Percentiles rank a stretch among this genome's conserved stretches.
These are phyloP conservation scores for Tinospora cordifolia DNA, from an alignment of 164 flowering plant genomes.

Conservation along the genomic window DNA sequence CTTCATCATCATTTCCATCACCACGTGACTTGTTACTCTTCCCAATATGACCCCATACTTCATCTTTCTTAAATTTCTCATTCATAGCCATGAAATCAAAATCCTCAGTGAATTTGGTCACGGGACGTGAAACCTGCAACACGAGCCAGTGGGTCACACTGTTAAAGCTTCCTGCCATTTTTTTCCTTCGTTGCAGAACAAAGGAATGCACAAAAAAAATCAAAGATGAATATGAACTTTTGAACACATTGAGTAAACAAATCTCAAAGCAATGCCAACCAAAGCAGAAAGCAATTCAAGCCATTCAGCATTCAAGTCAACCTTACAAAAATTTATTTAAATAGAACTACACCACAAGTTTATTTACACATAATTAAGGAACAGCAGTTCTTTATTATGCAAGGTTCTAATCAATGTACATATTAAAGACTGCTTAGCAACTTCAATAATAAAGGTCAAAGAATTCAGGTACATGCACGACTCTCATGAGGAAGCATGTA, in stretches of 20 bases:
- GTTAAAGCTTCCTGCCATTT: not conserved
- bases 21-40: slow-evolving; percentile 27
- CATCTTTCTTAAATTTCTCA: slow-evolving; percentile 91
- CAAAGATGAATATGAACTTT: not conserved
- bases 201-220: not conserved
- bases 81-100: slow-evolving; percentile 93
- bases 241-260: not conserved
- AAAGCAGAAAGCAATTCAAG: no score
- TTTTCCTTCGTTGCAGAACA: not conserved
- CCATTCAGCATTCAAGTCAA: no score
- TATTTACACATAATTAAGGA: no score
- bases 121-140: slow-evolving; percentile 46
- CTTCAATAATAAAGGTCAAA: no score
- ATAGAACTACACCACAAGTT: no score
- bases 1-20: slow-evolving; percentile 35
- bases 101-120: slow-evolving; percentile 62
- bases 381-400: no score
- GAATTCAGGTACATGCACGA: no score
- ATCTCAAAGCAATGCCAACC: no score
- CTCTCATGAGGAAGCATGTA: no score
- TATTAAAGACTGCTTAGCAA: no score
- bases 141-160: not conserved
- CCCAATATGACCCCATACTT: slow-evolving; percentile 92
- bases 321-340: no score
- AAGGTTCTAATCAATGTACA: no score